A percentile compares a stretch with the other conserved stretches of the same genome.
Conservation (phyloP, 1,284 basidiomycete genomes). For the Ceratobasidium sp. region DNA sequence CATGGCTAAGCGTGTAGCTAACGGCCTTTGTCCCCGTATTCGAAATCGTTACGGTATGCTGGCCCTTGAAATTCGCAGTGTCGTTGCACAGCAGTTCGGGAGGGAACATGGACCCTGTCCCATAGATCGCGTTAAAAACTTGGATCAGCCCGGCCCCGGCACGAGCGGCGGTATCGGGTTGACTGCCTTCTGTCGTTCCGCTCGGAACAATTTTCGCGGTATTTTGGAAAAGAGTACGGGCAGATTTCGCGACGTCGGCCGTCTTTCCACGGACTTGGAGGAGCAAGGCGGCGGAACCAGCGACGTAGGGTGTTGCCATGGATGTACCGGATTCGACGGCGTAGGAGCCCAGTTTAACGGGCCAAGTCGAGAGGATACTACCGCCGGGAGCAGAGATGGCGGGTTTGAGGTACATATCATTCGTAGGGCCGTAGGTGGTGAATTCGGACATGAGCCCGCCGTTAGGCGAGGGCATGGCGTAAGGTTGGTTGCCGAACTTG, state of each 20-base stretch:
- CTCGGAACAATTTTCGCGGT: conserved; percentile 64
- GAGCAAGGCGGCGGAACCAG: conserved; percentile 72
- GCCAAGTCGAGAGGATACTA: conserved; percentile 68
- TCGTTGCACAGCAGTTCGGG: conserved; percentile 74
- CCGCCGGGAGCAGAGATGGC: conserved; percentile 69
- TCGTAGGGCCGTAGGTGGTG: conserved; percentile 66
- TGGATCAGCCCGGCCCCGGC: conserved; percentile 76
- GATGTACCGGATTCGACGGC: conserved; percentile 57
- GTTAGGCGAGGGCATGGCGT: too few relatives aligned
- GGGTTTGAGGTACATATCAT: conserved; percentile 69
- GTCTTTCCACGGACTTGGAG: conserved; percentile 65
- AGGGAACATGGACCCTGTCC: conserved; percentile 66
- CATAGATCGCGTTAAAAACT: conserved; percentile 68
- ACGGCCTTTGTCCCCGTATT: conserved; percentile 49
- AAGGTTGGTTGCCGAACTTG: too few relatives aligned
- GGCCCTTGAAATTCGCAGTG: conserved; percentile 62
- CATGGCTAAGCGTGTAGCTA: conserved; percentile 49
- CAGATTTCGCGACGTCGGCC: conserved; percentile 55
- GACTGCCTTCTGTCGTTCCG: conserved; percentile 61
- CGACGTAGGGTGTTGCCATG: conserved; percentile 64
- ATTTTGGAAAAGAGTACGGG: conserved; percentile 67
- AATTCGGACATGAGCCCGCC: too few relatives aligned
- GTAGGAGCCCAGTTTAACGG: conserved; percentile 56
- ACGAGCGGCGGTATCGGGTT: conserved; percentile 68
- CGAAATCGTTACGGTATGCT: conserved; percentile 47